Evolutionary conservation across 2,329 filamentous ascomycete species (phyloP).

Genomic region (Clarireedia homoeocarpa): DNA sequence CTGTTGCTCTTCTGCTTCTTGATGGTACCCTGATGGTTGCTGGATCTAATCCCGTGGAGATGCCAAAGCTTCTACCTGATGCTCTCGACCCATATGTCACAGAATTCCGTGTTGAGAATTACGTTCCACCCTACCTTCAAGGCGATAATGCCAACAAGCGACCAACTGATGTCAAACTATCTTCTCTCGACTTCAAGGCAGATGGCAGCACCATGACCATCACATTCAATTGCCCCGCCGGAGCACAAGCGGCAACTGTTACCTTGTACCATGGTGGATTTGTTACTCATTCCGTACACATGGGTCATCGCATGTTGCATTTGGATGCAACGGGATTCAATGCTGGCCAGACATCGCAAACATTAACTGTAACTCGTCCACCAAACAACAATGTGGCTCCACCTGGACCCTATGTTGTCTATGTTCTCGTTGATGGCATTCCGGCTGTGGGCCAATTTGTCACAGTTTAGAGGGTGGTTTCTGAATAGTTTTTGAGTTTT

Average conservation of each 20-base stretch:
- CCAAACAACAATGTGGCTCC: constrained; percentile 47
- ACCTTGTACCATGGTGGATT: constrained; percentile 51
- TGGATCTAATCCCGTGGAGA: constrained; percentile 53
- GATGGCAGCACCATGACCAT: constrained; percentile 39
- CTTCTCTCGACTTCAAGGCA: constrained; percentile 34
- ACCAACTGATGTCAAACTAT: constrained; percentile 40
- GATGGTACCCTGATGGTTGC: constrained; percentile 53
- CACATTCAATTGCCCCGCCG: constrained; percentile 37
- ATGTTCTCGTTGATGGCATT: constrained; percentile 38
- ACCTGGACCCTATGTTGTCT: constrained; percentile 53
- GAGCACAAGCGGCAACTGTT: constrained; percentile 39
- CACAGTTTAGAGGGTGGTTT: constrained; percentile 9
- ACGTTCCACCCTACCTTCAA: constrained; percentile 51
- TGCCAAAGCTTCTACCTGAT: constrained; percentile 41
- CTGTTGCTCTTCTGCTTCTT: constrained; percentile 48
- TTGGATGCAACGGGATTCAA: constrained; percentile 42
- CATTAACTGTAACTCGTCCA: constrained; percentile 45
- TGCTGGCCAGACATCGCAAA: constrained; percentile 35
- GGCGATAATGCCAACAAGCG: constrained; percentile 40
- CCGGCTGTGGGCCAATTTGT: constrained; percentile 28
- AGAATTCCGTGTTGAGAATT: constrained; percentile 55
- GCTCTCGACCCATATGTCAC: constrained; percentile 43
- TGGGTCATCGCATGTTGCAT: constrained; percentile 51
- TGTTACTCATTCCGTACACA: constrained; percentile 52
- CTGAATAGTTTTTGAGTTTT: not conserved